phyloP scores from a whole-genome alignment of 345 rosid genomes.

The Stellera chamaejasme region DNA sequence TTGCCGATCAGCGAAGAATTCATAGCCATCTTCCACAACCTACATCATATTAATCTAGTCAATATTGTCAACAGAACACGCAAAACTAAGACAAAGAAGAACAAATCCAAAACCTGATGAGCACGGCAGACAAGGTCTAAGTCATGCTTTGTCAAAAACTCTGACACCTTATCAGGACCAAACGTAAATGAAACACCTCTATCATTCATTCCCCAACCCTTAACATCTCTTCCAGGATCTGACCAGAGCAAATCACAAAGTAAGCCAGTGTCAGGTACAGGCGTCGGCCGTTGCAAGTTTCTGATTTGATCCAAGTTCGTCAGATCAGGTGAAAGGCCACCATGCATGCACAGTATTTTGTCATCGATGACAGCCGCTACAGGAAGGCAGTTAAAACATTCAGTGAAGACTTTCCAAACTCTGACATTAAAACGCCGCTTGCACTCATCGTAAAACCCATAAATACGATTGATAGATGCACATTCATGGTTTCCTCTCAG shows the following conservation, averaged over 20 bases:
- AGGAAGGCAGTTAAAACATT: constrained; percentile 89
- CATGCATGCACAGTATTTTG: constrained; percentile 93
- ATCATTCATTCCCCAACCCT: constrained; percentile 96
- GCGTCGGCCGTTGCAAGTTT: constrained; percentile 61
- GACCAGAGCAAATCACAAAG: constrained; percentile 97
- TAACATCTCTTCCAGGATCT: constrained; percentile 82
- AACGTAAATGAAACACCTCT: constrained; percentile 93
- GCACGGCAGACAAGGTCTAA: constrained; percentile 95
- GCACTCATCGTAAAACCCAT: constrained; percentile 94
- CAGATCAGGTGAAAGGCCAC: constrained; percentile 92
- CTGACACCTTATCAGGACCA: constrained; percentile 81
- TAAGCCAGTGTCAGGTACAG: constrained; percentile 71
- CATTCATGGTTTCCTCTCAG: constrained; percentile 92
- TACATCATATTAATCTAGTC: constrained; percentile 20
- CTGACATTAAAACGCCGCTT: constrained; percentile 89
- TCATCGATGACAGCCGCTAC: constrained; percentile 88
- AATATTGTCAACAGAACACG: constrained; percentile 9
- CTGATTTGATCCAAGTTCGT: constrained; percentile 71
- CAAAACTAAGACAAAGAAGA: background rate
- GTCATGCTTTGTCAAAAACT: constrained; percentile 66
- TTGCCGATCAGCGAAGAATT: constrained; percentile 90
- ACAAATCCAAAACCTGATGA: constrained; percentile 57
- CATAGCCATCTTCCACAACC: constrained; percentile 99
- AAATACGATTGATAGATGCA: constrained; percentile 86
- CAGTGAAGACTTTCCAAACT: constrained; percentile 87